Percentiles rank a stretch among this genome's conserved stretches.
phyloP scores from a whole-genome alignment of 164 flowering plant genomes.

The Vitis labrusca region DNA sequence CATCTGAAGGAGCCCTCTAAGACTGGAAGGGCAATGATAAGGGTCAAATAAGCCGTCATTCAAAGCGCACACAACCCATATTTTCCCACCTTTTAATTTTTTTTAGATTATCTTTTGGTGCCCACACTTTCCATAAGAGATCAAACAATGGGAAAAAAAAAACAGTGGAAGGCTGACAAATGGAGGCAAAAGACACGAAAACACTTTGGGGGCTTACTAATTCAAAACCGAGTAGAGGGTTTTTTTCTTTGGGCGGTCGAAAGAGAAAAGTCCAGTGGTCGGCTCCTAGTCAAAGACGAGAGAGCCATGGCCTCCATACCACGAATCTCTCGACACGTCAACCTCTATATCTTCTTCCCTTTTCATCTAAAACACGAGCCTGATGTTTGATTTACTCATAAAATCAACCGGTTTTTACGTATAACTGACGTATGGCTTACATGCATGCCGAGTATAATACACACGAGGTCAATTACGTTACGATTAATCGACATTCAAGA shows the following conservation, averaged over 20 bases:
- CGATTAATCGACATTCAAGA: too few relatives aligned
- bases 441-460: background rate
- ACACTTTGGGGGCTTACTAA: conserved; percentile 21
- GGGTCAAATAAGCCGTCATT: too few relatives aligned
- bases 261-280: conserved; percentile 10
- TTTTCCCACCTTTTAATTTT: too few relatives aligned
- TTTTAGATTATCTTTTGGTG: too few relatives aligned
- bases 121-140: background rate
- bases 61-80: too few relatives aligned
- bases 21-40: too few relatives aligned
- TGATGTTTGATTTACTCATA: background rate
- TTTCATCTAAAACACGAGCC: background rate
- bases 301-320: background rate
- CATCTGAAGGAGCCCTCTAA: too few relatives aligned
- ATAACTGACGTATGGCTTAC: conserved; percentile 22
- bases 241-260: conserved; percentile 36
- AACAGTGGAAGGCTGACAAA: too few relatives aligned
- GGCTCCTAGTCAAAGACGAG: conserved; percentile 19
- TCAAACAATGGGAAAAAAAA: background rate
- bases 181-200: conserved; percentile 11
- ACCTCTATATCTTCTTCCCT: background rate
- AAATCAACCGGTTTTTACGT: background rate
- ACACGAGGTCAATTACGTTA: too few relatives aligned
- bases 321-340: conserved; percentile 9
- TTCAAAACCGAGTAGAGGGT: conserved; percentile 10